Percentiles rank a stretch among this genome's conserved stretches.
Evolutionary conservation across 129 eudicot species (phyloP).

Genomic region (Glebionis coronaria): DNA sequence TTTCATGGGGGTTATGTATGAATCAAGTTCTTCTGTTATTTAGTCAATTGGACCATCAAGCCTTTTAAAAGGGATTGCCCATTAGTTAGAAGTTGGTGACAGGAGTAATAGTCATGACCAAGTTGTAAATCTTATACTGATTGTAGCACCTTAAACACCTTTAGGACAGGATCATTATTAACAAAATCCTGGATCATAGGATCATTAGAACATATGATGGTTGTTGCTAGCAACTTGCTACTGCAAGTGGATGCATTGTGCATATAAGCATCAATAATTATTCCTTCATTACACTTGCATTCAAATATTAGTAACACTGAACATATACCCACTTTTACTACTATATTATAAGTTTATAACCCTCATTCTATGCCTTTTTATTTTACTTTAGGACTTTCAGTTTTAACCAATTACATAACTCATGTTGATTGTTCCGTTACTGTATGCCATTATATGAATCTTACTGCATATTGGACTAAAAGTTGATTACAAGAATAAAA

Average conservation of each 20-base stretch:
- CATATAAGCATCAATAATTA: constrained; percentile 20
- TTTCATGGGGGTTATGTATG: background rate
- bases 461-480: constrained; percentile 11
- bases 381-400: background rate
- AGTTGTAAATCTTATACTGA: constrained; percentile 1
- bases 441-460: constrained; percentile 22
- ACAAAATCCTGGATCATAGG: constrained; percentile 16
- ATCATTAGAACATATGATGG: constrained; percentile 22
- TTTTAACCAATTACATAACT: constrained; percentile 18
- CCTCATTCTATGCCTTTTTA: constrained; percentile 23
- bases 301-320: constrained; percentile 22
- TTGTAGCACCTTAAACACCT: constrained; percentile 12
- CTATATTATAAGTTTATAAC: constrained; percentile 24
- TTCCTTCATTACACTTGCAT: constrained; percentile 30
- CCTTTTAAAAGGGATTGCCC: background rate
- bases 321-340: constrained; percentile 1
- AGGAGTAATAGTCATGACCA: background rate
- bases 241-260: constrained; percentile 30
- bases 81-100: constrained; percentile 3
- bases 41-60: background rate
- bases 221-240: constrained; percentile 25
- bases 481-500: constrained; percentile 30
- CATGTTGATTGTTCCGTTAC: constrained; percentile 1
- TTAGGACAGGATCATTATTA: background rate
- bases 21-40: background rate